A percentile compares a stretch with the other conserved stretches of the same genome.
These are phyloP conservation scores for Pleurotus tuoliensis DNA, from an alignment of 768 basidiomycete genomes.

Conservation along the genomic window DNA sequence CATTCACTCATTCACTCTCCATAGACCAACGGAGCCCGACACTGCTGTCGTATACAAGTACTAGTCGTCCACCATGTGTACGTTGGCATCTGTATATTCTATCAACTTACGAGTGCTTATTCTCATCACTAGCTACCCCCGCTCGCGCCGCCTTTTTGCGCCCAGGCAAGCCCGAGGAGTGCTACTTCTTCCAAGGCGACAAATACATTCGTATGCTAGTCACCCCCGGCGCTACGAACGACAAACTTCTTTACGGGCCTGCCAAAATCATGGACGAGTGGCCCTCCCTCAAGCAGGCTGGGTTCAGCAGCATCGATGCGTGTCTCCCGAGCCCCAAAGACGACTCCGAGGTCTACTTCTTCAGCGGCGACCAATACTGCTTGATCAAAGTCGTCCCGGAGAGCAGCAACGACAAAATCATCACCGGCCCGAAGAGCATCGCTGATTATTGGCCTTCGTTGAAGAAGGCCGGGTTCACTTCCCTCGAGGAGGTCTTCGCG, in stretches of 20 bases:
- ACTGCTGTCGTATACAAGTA: no score
- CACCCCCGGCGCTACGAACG: neutral
- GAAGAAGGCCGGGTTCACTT: neutral
- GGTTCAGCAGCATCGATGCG: neutral
- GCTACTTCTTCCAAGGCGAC: slow-evolving; percentile 5
- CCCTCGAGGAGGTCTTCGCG: neutral
- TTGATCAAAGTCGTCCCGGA: slow-evolving; percentile 6
- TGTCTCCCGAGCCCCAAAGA: slow-evolving; percentile 1
- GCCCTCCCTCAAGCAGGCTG: slow-evolving; percentile 4
- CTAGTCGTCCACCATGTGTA: neutral
- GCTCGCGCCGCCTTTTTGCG: slow-evolving; percentile 4
- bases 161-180: slow-evolving; percentile 1
- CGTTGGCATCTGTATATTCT: neutral
- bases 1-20: no score
- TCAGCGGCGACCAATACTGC: slow-evolving; percentile 1
- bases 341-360: slow-evolving; percentile 4
- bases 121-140: neutral
- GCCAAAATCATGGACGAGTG: neutral
- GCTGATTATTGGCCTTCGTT: slow-evolving; percentile 1
- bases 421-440: neutral
- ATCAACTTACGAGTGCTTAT: neutral
- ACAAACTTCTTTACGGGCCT: neutral
- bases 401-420: neutral
- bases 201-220: neutral
- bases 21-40: no score